Evolutionary conservation across 768 basidiomycete genomes (phyloP), one percentile per base, ranked within the genome.

Genomic region (Naganishia antarctica): DNA sequence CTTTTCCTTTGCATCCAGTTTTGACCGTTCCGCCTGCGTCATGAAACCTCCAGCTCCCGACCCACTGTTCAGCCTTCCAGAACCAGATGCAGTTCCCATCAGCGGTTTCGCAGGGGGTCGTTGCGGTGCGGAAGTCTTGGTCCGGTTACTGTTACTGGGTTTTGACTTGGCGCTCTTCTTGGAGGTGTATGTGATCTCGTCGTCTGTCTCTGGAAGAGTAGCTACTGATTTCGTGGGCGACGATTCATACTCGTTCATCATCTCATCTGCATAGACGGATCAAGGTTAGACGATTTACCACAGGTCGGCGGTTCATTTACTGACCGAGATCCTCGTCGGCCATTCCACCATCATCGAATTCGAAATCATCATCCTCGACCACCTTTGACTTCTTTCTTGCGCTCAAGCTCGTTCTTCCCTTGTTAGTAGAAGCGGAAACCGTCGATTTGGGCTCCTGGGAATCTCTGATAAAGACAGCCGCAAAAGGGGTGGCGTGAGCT

Each of bases 1-100:
- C 62, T 87, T 86, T 15, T 85, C 84, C 75, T 91, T 94, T 75
- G 86, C 87, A 40, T 84, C 83, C 71, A 86, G 83, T 49, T 84
- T 82, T 6, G 87, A 82, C 68, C 83, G 83, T 74, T 93, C 91
- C 1, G 93, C 91, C 7, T 86, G 86, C 16, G 91, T 94, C 62
- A 92, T 80, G 78, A 93, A 89, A 6, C 70, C 23, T 66, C 62
- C 58, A 59, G 34, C 53, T 26, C 64, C 65, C 44, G 66, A 62
- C 28, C 50, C 44, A n/a, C 61, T 51, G 44, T 51, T 61, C 61
- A 4, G 64, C 50, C 18, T 50, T 40, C 45, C 40, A 47, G 21
- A 34, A 21, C 47, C 49, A 8, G 41, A 28, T n/a, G 29, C 32
- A 37, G 31, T 48, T n/a, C 61, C 18, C 23, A 41, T 25, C 25